Conservation (phyloP, 441 rosid species). For the Arabidopsis hybrid region DNA sequence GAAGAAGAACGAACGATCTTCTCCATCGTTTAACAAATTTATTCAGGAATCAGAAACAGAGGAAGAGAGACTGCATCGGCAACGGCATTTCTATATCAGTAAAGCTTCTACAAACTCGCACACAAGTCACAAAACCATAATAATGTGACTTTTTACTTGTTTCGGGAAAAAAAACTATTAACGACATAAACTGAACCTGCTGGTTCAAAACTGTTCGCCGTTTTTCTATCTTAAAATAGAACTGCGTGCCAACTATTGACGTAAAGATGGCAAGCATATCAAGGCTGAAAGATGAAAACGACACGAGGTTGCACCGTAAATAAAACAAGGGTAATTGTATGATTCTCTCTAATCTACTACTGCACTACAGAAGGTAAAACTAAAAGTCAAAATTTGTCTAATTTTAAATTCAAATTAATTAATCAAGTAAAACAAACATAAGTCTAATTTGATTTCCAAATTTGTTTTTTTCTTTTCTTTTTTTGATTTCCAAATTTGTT, state of each 20-base stretch:
- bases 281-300: not conserved
- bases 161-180: not conserved
- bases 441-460: not conserved
- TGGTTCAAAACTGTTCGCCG: constrained; percentile 9
- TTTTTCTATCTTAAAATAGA: not conserved
- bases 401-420: too few relatives aligned
- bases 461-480: too few relatives aligned
- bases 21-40: constrained; percentile 9
- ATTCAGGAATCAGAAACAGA: not conserved
- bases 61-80: not conserved
- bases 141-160: not conserved
- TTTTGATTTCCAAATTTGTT: not conserved
- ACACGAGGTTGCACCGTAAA: too few relatives aligned
- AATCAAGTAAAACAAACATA: not conserved
- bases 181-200: constrained; percentile 31
- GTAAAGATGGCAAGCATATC: not conserved
- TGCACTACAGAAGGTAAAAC: too few relatives aligned
- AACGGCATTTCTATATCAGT: constrained; percentile 22
- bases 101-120: not conserved
- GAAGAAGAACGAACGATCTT: constrained; percentile 10
- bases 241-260: not conserved
- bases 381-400: too few relatives aligned
- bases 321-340: too few relatives aligned
- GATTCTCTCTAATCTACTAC: too few relatives aligned
- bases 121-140: not conserved